Percentiles rank a stretch among this genome's conserved stretches.
Conservation (phyloP, 768 basidiomycete species). For the Podaxis carcinomalis region DNA sequence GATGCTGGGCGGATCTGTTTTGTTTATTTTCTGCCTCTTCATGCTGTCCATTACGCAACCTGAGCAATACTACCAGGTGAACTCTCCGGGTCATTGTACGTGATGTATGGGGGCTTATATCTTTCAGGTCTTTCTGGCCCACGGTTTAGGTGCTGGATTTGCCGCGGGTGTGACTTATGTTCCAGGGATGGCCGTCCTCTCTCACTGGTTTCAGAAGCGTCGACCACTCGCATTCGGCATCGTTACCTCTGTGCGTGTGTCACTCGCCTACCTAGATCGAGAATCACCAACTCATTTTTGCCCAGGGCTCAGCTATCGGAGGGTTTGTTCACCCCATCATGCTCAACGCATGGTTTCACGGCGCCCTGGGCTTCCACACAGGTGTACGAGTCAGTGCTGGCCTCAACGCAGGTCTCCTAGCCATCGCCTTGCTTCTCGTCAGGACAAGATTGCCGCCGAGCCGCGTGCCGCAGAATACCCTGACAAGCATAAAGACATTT, state of each 20-base stretch:
- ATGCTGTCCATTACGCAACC: conserved; percentile 40
- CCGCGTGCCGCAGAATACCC: conserved; percentile 20
- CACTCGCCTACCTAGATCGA: not conserved
- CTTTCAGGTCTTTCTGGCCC: conserved; percentile 38
- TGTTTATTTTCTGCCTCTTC: conserved; percentile 43
- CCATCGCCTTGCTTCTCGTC: conserved; percentile 34
- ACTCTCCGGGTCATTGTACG: not conserved
- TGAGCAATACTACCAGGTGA: conserved; percentile 35
- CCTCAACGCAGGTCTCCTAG: conserved; percentile 31
- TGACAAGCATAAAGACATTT: conserved; percentile 25
- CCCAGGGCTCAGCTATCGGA: conserved; percentile 49
- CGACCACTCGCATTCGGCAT: conserved; percentile 31
- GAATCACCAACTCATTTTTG: not conserved
- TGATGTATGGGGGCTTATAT: conserved; percentile 14
- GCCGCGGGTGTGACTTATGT: conserved; percentile 48
- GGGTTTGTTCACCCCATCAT: conserved; percentile 60
- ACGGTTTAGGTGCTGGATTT: conserved; percentile 45
- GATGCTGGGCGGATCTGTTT: conserved; percentile 38
- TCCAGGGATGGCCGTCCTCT: conserved; percentile 35
- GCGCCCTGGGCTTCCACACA: conserved; percentile 45
- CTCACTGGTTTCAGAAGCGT: conserved; percentile 33
- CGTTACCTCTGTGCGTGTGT: conserved; percentile 25
- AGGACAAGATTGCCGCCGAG: conserved; percentile 37
- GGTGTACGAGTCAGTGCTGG: conserved; percentile 48
- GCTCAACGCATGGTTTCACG: conserved; percentile 50